Evolutionary conservation across 2,329 filamentous ascomycete species (phyloP), one percentile per base, ranked within the genome.

Genomic region (Hypomyces rosellus): DNA sequence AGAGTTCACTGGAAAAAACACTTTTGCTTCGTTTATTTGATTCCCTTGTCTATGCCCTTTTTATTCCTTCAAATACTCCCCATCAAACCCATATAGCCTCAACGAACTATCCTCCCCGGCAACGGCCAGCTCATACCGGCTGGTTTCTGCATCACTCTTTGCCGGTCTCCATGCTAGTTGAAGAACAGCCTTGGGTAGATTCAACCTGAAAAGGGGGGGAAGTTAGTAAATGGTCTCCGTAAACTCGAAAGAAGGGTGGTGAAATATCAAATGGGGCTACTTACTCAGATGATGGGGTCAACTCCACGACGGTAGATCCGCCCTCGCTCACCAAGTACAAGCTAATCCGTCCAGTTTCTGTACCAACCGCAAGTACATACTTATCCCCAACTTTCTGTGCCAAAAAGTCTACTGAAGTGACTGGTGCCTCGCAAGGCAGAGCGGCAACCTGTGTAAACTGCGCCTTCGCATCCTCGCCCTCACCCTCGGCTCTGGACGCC

Each of bases 361-460:
- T 82, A 18, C 82, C 82, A 1, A 81, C 69, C 0, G 81, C 81
- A 1, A 85, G 67, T 18, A 78, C 64, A 12, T 63, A 51, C 38
- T 58, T 60, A 49, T 59, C 60, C 14, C 64, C 57, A 12, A 68
- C 57, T 7, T 50, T 16, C 36, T 65, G 62, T 13, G 67, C 60
- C 34, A 82, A 63, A 61, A 90, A 87, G 58, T 87, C 85, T 22
- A 92, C 73, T 0, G 88, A 83, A 1, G 87, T 91, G 3, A 88
- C 82, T 0, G 88, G 74, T 16, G 75, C 73, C 15, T 77, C 75
- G 44, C 80, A 72, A 0, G 77, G 61, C 18, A 88, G 70, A 1
- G 75, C 76, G 3, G 74, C 65, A 6, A 74, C 75, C 54, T 81
- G 79, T 11, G 68, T 63, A 54, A 86, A 82, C 15, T 66, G 65